Conservation (phyloP, 2,329 filamentous ascomycete genomes). For the Hypoxylon sp. region DNA sequence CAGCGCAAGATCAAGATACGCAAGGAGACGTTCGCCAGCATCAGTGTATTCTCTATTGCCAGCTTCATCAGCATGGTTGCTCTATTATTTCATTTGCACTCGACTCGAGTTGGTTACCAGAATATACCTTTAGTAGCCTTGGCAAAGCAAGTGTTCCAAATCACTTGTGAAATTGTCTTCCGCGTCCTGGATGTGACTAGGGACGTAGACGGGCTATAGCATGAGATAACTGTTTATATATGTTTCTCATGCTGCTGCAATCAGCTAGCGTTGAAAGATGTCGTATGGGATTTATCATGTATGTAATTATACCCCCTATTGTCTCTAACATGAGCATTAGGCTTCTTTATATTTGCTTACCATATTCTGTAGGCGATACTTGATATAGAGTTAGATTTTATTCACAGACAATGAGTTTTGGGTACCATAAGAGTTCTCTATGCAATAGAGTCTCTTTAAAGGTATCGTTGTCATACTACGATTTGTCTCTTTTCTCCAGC, state of each 20-base stretch:
- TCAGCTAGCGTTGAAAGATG: not conserved
- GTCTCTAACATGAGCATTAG: not conserved
- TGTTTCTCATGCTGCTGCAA: not conserved
- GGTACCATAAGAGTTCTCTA: not conserved
- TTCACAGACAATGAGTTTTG: not conserved
- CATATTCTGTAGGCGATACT: not conserved
- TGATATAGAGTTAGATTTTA: not conserved
- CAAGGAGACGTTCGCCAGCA: conserved; percentile 80
- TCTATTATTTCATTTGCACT: conserved; percentile 72
- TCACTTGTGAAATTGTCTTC: conserved; percentile 38
- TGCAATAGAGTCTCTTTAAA: no score
- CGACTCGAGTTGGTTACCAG: conserved; percentile 67
- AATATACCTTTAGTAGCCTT: conserved; percentile 48
- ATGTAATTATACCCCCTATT: not conserved
- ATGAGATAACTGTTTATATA: not conserved
- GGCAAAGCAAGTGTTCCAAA: conserved; percentile 33
- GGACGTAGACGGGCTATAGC: conserved; percentile 32
- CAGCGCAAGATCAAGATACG: conserved; percentile 82
- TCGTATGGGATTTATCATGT: not conserved
- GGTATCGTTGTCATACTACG: not conserved
- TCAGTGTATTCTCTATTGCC: conserved; percentile 78
- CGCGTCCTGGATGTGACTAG: conserved; percentile 43
- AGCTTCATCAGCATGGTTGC: conserved; percentile 80
- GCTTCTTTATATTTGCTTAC: not conserved
- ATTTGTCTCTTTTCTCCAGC: not conserved